Conservation (phyloP, 2,329 filamentous ascomycete species). For the Lasiodiplodia sp. region DNA sequence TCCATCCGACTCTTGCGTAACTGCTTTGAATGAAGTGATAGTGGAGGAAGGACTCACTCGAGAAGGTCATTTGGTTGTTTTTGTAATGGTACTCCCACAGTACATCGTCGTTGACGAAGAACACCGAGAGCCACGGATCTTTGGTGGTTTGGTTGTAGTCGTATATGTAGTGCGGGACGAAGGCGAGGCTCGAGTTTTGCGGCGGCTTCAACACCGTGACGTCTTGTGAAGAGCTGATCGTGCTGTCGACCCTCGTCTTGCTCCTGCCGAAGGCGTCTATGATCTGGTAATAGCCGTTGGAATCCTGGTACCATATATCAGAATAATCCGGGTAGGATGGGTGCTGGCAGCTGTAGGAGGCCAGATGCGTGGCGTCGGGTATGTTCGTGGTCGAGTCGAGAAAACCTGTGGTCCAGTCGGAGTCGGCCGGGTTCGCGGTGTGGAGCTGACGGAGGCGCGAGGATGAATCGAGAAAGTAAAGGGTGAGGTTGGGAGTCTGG, state of each 20-base stretch:
- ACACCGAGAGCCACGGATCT: neutral
- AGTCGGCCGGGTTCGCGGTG: neutral
- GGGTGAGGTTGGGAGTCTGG: conserved; percentile 5
- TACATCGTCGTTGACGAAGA: neutral
- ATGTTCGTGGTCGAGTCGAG: neutral
- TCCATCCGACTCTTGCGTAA: neutral
- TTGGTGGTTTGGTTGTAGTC: neutral
- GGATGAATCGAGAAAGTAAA: conserved; percentile 11
- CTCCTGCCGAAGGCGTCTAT: neutral
- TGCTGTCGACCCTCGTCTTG: neutral
- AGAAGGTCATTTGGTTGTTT: neutral
- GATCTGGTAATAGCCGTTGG: neutral
- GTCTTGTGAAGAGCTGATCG: neutral
- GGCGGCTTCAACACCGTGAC: neutral
- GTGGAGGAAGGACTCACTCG: neutral
- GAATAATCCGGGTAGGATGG: neutral
- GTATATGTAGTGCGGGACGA: conserved; percentile 5
- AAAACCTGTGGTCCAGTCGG: neutral
- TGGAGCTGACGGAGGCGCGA: conserved; percentile 5
- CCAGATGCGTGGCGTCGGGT: neutral
- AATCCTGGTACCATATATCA: neutral
- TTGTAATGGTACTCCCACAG: conserved; percentile 9
- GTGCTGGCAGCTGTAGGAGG: conserved; percentile 4
- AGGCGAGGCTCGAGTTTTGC: neutral
- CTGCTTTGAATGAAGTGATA: neutral